Conservation (phyloP, 2,329 filamentous ascomycete genomes). For the Diaporthe australafricana region DNA sequence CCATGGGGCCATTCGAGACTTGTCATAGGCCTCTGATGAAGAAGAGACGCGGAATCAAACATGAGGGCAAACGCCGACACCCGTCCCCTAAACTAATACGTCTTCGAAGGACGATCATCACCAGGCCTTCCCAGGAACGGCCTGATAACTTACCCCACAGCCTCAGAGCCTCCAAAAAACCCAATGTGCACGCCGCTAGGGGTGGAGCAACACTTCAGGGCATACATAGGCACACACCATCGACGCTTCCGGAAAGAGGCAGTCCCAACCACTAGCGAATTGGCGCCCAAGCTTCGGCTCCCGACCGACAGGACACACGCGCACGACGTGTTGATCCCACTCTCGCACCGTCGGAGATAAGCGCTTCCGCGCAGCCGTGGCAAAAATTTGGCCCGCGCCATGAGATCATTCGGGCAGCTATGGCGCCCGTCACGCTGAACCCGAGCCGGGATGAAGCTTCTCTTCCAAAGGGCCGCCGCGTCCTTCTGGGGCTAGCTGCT, state of each 20-base stretch:
- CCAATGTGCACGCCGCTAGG: not conserved
- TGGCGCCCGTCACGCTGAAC: slow-evolving; percentile 16
- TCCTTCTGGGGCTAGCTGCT: not conserved
- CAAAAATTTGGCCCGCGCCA: slow-evolving; percentile 13
- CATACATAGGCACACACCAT: not conserved
- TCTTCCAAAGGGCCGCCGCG: not conserved
- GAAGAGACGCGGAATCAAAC: slow-evolving; percentile 6
- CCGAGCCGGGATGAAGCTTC: not conserved
- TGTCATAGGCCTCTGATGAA: not conserved
- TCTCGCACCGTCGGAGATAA: slow-evolving; percentile 23
- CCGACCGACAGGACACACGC: slow-evolving; percentile 4
- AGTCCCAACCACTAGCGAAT: not conserved
- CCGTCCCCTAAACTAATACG: slow-evolving; percentile 14
- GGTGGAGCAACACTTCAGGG: not conserved
- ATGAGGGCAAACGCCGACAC: not conserved
- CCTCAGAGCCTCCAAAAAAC: not conserved
- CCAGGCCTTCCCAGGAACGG: not conserved
- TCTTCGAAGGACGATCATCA: not conserved
- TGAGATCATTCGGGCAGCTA: slow-evolving; percentile 9
- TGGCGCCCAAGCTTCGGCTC: slow-evolving; percentile 8
- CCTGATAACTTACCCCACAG: not conserved
- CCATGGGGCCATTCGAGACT: not conserved
- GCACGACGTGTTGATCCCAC: slow-evolving; percentile 23
- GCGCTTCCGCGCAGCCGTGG: slow-evolving; percentile 4
- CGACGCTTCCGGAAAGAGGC: slow-evolving; percentile 2